These are phyloP conservation scores for Cutaneotrichosporon daszewskae DNA, from an alignment of 1,284 basidiomycete genomes.

Conservation along the genomic window DNA sequence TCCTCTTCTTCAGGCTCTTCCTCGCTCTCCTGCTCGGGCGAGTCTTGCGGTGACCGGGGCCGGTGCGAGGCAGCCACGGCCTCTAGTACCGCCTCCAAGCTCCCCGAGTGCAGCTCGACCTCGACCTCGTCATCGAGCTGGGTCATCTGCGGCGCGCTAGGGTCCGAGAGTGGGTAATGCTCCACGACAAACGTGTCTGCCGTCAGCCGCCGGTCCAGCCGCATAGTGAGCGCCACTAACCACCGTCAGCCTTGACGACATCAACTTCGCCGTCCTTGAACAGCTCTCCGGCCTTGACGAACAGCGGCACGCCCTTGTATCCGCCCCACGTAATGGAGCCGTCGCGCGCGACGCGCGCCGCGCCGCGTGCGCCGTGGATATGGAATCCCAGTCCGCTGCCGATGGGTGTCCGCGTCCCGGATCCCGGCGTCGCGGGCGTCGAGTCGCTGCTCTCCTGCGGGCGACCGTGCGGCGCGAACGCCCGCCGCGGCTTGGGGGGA, in stretches of 20 bases:
- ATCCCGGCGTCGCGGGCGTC: conserved; percentile 7
- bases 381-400: conserved; percentile 29
- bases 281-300: conserved; percentile 47
- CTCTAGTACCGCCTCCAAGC: background rate
- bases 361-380: conserved; percentile 17
- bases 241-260: conserved; percentile 25
- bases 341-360: conserved; percentile 6
- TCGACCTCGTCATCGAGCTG: conserved; percentile 29
- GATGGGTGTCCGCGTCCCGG: conserved; percentile 30
- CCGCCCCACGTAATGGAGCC: conserved; percentile 34
- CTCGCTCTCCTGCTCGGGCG: background rate
- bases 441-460: too few relatives aligned
- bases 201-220: background rate
- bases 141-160: conserved; percentile 34
- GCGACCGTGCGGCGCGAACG: conserved; percentile 3
- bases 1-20: conserved; percentile 2
- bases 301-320: conserved; percentile 38
- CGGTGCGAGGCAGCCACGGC: background rate
- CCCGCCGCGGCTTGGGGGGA: conserved; percentile 2
- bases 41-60: background rate
- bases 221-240: conserved; percentile 2
- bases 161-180: conserved; percentile 24
- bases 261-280: conserved; percentile 46
- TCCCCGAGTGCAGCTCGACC: conserved; percentile 8
- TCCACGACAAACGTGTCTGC: conserved; percentile 22